Percentiles rank a stretch among this genome's conserved stretches.
Conservation (phyloP, 257 asterid species). For the Echites panduratus region DNA sequence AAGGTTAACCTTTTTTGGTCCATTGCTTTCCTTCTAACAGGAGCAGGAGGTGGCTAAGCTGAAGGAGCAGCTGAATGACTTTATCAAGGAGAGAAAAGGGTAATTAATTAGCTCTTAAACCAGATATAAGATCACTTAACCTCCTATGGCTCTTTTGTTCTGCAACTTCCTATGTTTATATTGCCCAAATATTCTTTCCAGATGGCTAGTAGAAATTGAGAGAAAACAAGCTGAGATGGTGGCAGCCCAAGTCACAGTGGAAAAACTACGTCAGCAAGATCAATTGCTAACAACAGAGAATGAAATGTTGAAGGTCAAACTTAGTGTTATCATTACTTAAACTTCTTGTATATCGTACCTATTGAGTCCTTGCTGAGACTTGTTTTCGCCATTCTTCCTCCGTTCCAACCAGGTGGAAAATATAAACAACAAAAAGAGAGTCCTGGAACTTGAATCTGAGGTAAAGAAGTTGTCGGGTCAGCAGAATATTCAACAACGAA, state of each 20-base stretch:
- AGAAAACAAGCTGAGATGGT: slow-evolving; percentile 87
- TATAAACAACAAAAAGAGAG: slow-evolving; percentile 55
- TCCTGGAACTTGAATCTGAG: slow-evolving; percentile 70
- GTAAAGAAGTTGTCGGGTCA: slow-evolving; percentile 81
- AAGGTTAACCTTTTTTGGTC: background rate
- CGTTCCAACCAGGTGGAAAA: slow-evolving; percentile 54
- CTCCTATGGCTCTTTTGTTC: background rate
- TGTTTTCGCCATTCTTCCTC: slow-evolving; percentile 16
- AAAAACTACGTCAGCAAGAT: slow-evolving; percentile 59
- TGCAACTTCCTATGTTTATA: background rate
- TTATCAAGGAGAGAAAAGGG: slow-evolving; percentile 78
- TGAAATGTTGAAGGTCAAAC: slow-evolving; percentile 70
- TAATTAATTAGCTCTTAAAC: slow-evolving; percentile 30
- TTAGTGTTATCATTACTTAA: background rate
- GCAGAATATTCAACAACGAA: slow-evolving; percentile 93
- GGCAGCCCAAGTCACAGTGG: slow-evolving; percentile 66
- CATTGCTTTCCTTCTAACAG: slow-evolving; percentile 35
- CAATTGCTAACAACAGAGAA: slow-evolving; percentile 61
- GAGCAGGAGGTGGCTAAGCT: slow-evolving; percentile 59
- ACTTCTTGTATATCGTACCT: background rate
- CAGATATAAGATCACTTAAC: slow-evolving; percentile 9
- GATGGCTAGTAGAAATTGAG: slow-evolving; percentile 96
- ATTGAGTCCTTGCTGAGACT: background rate
- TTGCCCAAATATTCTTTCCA: slow-evolving; percentile 20
- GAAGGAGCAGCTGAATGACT: slow-evolving; percentile 70